A percentile compares a stretch with the other conserved stretches of the same genome.
Evolutionary conservation across 495 filamentous ascomycete species (phyloP).

Genomic region (Penicillium dipodomyicola): DNA sequence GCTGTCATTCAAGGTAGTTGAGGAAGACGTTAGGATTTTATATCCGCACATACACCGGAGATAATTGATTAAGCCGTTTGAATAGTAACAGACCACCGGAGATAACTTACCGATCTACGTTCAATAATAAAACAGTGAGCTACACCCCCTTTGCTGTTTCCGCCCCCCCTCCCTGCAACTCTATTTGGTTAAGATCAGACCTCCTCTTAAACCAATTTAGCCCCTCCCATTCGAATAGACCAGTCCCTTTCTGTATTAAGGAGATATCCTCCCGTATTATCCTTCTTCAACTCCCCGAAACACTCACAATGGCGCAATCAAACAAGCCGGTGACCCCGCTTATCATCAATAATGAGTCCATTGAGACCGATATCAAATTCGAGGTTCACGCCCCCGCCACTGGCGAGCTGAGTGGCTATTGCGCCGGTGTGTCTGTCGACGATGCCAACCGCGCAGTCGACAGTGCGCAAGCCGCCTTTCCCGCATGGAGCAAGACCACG

Average conservation of each 20-base stretch:
- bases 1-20: background rate
- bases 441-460: slow-evolving; percentile 52
- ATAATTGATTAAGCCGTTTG: background rate
- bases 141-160: background rate
- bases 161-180: slow-evolving; percentile 1
- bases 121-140: background rate
- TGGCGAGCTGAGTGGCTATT: slow-evolving; percentile 57
- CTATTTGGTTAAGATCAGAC: slow-evolving; percentile 1
- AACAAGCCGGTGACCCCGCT: slow-evolving; percentile 55
- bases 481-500: slow-evolving; percentile 63
- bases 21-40: background rate
- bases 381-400: slow-evolving; percentile 64
- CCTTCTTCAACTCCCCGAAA: background rate
- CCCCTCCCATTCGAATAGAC: slow-evolving; percentile 7
- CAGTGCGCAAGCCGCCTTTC: slow-evolving; percentile 65
- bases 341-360: slow-evolving; percentile 68
- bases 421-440: slow-evolving; percentile 58
- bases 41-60: slow-evolving; percentile 1
- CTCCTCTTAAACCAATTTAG: background rate
- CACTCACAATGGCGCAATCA: slow-evolving; percentile 13
- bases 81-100: background rate
- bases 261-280: background rate
- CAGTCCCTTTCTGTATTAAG: background rate
- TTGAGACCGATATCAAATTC: slow-evolving; percentile 59
- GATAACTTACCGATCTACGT: background rate